Base-by-base conservation (phyloP, 1,284 basidiomycete genomes). In the Puccinia triticina region DNA sequence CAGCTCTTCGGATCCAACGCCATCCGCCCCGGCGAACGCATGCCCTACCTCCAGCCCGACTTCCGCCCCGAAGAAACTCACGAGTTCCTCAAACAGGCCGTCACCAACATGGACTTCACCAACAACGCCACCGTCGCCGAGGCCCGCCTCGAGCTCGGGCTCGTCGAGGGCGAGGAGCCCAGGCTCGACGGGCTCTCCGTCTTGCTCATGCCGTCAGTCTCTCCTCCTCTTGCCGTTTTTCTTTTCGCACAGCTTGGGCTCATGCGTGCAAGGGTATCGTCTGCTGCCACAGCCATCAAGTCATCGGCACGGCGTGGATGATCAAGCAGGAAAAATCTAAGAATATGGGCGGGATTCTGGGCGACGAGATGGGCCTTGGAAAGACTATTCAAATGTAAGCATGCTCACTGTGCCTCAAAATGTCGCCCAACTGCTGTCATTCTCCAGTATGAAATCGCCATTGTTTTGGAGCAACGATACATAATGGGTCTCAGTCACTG, bases 301-400 rank as follows among this genome's bases (percentile, higher is more conserved):
- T 89, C 4, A 90, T 92, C 74, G 88, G 91, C 1, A 91, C 91
- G 0, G 89, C 90, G 1, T 92, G 91, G 91, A 91, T 92, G 90
- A 84, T 90, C 2, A 89, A 90, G 37, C 90, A 90, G 75, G 91
- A 92, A 85, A 86, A 86, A 59, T 92, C 92, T 90, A 37, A 46
- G 32, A 64, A 77, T 32, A 59, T 37, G 34, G 76, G 76, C 11
- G 76, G 76, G 23, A 77, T 77, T 23, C n/a, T 77, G 23, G 76
- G 57, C 12, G 76, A 77, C 53, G 76, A 77, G 32, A 77, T 77
- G 76, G 76, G 76, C 7, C 61, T 77, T 32, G 76, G 76, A 8
- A 67, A 77, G 26, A 67, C 61, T 11, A 26, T 67, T n/a, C 61
- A 77, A 53, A 64, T 67, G 61, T 67, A 21, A 46, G 43, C 29